Percentiles rank a stretch among this genome's conserved stretches.
phyloP scores from a whole-genome alignment of 2,329 filamentous ascomycete species.

The Aspergillus sojae region DNA sequence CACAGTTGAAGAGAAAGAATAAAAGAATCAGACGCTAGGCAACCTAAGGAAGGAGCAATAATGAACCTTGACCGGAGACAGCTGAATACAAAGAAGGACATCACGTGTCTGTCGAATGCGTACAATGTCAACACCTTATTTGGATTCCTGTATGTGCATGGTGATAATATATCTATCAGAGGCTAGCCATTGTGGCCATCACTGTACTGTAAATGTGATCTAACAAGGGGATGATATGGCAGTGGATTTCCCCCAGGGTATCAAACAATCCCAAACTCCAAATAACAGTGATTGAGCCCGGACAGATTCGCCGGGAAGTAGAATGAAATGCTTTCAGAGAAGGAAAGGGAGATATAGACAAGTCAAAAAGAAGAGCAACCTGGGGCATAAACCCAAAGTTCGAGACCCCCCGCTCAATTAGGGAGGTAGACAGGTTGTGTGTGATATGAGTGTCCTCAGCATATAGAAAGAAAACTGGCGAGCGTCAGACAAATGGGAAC shows the following conservation, averaged over 20 bases:
- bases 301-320: constrained; percentile 11
- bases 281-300: constrained; percentile 16
- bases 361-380: constrained; percentile 2
- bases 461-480: background rate
- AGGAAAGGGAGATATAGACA: constrained; percentile 4
- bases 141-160: constrained; percentile 9
- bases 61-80: background rate
- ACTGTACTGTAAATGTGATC: constrained; percentile 15
- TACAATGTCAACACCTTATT: background rate
- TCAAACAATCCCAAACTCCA: constrained; percentile 29
- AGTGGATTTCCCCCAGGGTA: constrained; percentile 27
- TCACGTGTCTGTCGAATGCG: background rate
- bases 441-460: background rate
- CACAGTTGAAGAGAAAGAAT: background rate
- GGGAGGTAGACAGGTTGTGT: background rate
- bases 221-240: constrained; percentile 14
- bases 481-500: background rate
- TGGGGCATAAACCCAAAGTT: background rate
- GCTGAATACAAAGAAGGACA: background rate
- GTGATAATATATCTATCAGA: constrained; percentile 16
- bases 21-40: background rate
- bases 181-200: constrained; percentile 15
- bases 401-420: background rate
- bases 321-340: constrained; percentile 9
- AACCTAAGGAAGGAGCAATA: background rate